Conservation (phyloP, 2,329 filamentous ascomycete genomes). For the Nectriaceae sp. region DNA sequence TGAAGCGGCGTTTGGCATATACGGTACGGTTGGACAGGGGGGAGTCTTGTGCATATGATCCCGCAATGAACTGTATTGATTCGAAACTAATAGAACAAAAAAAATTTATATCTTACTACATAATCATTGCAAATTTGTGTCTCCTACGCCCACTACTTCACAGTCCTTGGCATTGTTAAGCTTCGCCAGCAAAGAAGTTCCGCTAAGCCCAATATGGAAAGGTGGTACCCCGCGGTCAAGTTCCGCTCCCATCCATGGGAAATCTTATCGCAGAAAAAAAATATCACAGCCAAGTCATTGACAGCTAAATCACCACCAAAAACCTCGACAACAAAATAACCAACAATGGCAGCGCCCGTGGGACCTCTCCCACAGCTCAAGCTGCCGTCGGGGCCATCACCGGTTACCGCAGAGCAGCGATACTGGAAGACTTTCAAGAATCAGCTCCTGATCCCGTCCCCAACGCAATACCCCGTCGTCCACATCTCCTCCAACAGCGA, state of each 20-base stretch:
- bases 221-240: constrained; percentile 12
- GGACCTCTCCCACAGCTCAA: constrained; percentile 78
- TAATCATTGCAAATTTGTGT: too few relatives aligned
- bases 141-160: too few relatives aligned
- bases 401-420: constrained; percentile 85
- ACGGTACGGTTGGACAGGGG: neutral
- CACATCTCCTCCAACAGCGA: constrained; percentile 80
- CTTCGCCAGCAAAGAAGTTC: too few relatives aligned
- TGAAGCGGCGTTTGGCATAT: constrained; percentile 19
- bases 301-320: constrained; percentile 13
- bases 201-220: too few relatives aligned
- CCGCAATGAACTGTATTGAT: too few relatives aligned
- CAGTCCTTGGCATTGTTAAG: too few relatives aligned
- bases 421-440: constrained; percentile 98
- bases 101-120: too few relatives aligned
- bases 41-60: neutral
- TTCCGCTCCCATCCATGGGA: constrained; percentile 21
- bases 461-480: constrained; percentile 85
- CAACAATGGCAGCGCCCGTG: constrained; percentile 81
- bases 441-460: constrained; percentile 85
- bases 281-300: constrained; percentile 17
- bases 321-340: constrained; percentile 20
- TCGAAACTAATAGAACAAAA: too few relatives aligned
- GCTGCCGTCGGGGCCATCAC: constrained; percentile 78
- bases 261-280: constrained; percentile 34